These are phyloP conservation scores for Arxiozyma slooffiae DNA, from an alignment of 1,139 yeast genomes.

Conservation along the genomic window DNA sequence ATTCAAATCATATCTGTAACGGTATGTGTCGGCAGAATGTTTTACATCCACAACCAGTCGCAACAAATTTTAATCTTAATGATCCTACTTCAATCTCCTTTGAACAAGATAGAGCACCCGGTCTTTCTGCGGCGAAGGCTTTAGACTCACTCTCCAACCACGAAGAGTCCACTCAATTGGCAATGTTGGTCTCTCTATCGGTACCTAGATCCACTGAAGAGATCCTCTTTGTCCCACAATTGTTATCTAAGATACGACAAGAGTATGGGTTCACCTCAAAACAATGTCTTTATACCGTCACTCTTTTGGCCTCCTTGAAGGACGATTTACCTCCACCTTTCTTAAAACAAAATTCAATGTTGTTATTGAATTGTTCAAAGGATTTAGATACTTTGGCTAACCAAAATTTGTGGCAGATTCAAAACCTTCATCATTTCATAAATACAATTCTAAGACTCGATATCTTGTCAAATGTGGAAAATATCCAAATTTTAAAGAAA, in stretches of 20 bases:
- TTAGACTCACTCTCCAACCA: conserved; percentile 40
- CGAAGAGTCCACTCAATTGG: conserved; percentile 42
- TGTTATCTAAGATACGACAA: conserved; percentile 57
- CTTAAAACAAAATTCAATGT: conserved; percentile 35
- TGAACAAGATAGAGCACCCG: conserved; percentile 54
- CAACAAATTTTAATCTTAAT: conserved; percentile 16
- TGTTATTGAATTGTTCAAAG: conserved; percentile 20
- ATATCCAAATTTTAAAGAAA: background rate
- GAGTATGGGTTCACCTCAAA: conserved; percentile 61
- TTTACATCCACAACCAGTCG: conserved; percentile 40
- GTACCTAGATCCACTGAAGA: conserved; percentile 73
- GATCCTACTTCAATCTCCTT: conserved; percentile 31
- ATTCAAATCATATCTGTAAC: conserved; percentile 40
- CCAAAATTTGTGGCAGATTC: conserved; percentile 23
- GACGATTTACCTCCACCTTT: conserved; percentile 49
- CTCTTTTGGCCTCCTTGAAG: conserved; percentile 58
- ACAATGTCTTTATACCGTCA: conserved; percentile 58
- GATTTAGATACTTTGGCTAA: conserved; percentile 12
- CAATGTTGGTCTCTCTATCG: conserved; percentile 60
- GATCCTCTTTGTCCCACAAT: conserved; percentile 60
- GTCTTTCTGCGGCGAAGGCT: conserved; percentile 61
- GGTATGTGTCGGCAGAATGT: conserved; percentile 41
- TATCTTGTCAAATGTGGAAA: conserved; percentile 5
- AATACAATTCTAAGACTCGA: conserved; percentile 18
- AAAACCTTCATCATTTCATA: conserved; percentile 21